These are phyloP conservation scores for Trichoderma polysporum DNA, from an alignment of 2,329 filamentous ascomycete genomes.

Conservation along the genomic window DNA sequence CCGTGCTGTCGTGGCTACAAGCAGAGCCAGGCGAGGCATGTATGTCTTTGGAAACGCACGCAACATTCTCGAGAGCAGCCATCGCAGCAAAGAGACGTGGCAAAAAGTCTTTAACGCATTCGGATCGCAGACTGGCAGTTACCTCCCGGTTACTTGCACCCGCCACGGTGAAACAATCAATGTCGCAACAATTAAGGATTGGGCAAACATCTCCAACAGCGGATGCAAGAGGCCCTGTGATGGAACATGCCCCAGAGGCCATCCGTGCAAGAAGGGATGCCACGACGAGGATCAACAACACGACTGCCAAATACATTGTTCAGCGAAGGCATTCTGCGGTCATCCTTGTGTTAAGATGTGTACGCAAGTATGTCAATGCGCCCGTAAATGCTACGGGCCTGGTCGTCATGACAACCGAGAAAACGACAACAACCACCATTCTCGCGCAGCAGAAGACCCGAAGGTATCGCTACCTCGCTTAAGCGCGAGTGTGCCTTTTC, in stretches of 20 bases:
- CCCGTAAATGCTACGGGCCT: neutral
- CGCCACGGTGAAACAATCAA: conserved; percentile 54
- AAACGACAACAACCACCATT: too few species aligned
- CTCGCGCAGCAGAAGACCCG: too few species aligned
- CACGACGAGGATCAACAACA: conserved; percentile 21
- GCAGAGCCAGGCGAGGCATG: conserved; percentile 73
- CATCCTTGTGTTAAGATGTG: neutral
- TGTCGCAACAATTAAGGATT: conserved; percentile 55
- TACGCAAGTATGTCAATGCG: neutral
- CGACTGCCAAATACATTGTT: neutral
- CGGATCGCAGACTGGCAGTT: conserved; percentile 33
- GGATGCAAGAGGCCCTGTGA: conserved; percentile 25
- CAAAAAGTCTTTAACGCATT: conserved; percentile 43
- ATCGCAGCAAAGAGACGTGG: conserved; percentile 44
- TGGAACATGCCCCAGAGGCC: conserved; percentile 25
- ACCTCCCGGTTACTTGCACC: conserved; percentile 63
- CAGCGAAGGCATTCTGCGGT: neutral
- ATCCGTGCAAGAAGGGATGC: conserved; percentile 25
- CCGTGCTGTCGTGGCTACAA: conserved; percentile 58
- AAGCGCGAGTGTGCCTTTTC: too few species aligned
- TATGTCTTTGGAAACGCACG: conserved; percentile 80
- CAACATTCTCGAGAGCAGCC: conserved; percentile 47
- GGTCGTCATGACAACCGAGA: too few species aligned
- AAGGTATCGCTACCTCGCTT: too few species aligned
- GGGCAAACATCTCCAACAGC: conserved; percentile 36